Evolutionary conservation across 345 rosid genomes (phyloP), one percentile per base, ranked within the genome.

Genomic region (Ricinus communis): DNA sequence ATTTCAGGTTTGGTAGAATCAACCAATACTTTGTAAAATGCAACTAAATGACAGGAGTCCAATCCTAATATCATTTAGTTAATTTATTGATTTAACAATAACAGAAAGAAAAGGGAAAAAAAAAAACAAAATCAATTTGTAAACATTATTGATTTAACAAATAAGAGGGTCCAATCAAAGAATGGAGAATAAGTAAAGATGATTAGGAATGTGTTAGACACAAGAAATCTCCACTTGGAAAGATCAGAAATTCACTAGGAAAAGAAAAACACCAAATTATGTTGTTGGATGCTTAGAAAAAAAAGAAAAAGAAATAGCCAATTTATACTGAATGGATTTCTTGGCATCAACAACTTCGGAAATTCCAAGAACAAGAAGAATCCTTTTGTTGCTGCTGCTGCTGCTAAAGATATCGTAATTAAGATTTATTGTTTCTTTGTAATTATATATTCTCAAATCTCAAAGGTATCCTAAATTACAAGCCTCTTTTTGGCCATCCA

Each of bases 341-440:
- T 76, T 68, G 75, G 73, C 77, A 77, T 72, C 60, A 51, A 62
- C 79, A 74, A 71, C 76, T 52, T 31, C 0, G 64, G 53, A 67
- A 76, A 73, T 59, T 75, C 82, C 82, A 63, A 5, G 15, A 59
- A 53, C 65, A 63, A 66, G 71, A 69, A 75, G 3, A 46, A 36
- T 51, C 40, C 18, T 54, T 62, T 73, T 56, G 12, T 43, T 43
- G 14, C 6, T 33, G 4, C 6, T 33, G 47, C 63, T 63, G 27
- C 60, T 49, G 54, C 47, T 27, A 33, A 18, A 25, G 30, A 66
- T 19, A 71, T 45, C 30, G 51, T 1, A 18, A 31, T 28, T 0
- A n/a, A n/a, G 15, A 15, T 38, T 24, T 50, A 9, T 66, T 14
- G 30, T 25, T n/a, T 5, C 19, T 2, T 18, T 27, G 65, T 43